Percentiles rank a stretch among this genome's conserved stretches.
These are phyloP conservation scores for Rhazya stricta DNA, from an alignment of 257 asterid genomes.

Conservation along the genomic window DNA sequence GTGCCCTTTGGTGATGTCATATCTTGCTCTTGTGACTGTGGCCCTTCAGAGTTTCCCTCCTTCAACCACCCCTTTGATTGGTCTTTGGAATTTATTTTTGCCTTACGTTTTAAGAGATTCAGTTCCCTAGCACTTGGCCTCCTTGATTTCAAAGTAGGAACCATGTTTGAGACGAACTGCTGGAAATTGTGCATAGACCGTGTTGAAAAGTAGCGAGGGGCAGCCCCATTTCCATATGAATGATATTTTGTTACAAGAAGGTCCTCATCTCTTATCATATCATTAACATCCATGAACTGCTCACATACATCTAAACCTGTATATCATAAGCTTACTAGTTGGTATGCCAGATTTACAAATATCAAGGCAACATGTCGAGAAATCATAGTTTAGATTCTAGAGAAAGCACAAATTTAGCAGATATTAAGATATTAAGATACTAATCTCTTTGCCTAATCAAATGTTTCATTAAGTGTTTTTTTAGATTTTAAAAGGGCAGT, in stretches of 20 bases:
- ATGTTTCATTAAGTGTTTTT: not conserved
- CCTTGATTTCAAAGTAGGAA: conserved; percentile 76
- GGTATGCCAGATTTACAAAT: conserved; percentile 14
- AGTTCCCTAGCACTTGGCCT: conserved; percentile 99
- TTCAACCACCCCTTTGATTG: conserved; percentile 80
- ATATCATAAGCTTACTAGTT: conserved; percentile 18
- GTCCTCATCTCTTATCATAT: conserved; percentile 93
- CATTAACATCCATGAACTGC: conserved; percentile 97
- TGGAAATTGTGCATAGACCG: conserved; percentile 58
- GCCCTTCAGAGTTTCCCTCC: conserved; percentile 68
- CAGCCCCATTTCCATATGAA: conserved; percentile 58
- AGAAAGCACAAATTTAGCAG: not conserved
- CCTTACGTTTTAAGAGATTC: conserved; percentile 91
- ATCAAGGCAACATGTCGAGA: not conserved
- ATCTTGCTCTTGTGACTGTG: conserved; percentile 70
- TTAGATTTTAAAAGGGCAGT: not conserved
- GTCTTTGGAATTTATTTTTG: conserved; percentile 79
- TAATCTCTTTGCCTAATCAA: not conserved
- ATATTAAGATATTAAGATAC: not conserved
- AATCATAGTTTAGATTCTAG: not conserved
- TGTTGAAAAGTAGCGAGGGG: conserved; percentile 60
- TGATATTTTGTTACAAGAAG: conserved; percentile 61
- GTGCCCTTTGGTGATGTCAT: conserved; percentile 56
- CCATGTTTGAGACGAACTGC: conserved; percentile 75
- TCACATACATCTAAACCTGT: conserved; percentile 93